Conservation (phyloP, 2,329 filamentous ascomycete species). For the Xylariaceae sp. region DNA sequence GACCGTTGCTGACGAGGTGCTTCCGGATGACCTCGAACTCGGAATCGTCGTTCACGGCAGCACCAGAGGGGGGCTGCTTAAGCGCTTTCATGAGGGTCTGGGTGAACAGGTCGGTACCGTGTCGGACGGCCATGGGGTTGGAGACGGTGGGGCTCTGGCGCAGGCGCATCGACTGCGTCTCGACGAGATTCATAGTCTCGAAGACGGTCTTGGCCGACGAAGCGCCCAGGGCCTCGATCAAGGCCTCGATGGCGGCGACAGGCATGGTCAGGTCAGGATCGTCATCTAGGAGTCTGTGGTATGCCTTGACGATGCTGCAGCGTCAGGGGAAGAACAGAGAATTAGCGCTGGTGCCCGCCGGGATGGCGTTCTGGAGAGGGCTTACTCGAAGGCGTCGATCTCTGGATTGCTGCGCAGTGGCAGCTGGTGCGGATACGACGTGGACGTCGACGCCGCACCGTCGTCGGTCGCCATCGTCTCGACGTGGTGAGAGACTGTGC, state of each 20-base stretch:
- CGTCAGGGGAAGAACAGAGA: background rate
- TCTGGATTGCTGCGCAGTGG: conserved; percentile 27
- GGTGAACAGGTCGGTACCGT: conserved; percentile 93
- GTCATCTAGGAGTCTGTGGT: conserved; percentile 50
- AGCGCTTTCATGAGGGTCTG: conserved; percentile 81
- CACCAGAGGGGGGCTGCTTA: conserved; percentile 46
- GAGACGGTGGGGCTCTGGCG: conserved; percentile 63
- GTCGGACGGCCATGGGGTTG: conserved; percentile 88
- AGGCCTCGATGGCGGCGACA: conserved; percentile 86
- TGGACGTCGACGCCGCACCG: conserved; percentile 10
- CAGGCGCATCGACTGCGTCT: conserved; percentile 70
- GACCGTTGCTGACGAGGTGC: conserved; percentile 80
- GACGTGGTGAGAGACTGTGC: background rate
- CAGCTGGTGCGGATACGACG: conserved; percentile 15
- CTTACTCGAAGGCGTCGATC: conserved; percentile 29
- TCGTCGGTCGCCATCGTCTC: conserved; percentile 17
- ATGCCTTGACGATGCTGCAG: conserved; percentile 52
- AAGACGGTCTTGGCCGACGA: conserved; percentile 81
- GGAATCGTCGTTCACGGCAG: conserved; percentile 31
- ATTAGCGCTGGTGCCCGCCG: background rate
- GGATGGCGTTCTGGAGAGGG: background rate
- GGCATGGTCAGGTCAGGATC: conserved; percentile 92
- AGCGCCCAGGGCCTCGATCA: conserved; percentile 80
- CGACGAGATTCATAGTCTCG: conserved; percentile 86
- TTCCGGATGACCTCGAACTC: conserved; percentile 80